Percentiles rank a stretch among this genome's conserved stretches.
phyloP scores from a whole-genome alignment of 2,329 filamentous ascomycete species.

The Teratosphaeria zuluensis region DNA sequence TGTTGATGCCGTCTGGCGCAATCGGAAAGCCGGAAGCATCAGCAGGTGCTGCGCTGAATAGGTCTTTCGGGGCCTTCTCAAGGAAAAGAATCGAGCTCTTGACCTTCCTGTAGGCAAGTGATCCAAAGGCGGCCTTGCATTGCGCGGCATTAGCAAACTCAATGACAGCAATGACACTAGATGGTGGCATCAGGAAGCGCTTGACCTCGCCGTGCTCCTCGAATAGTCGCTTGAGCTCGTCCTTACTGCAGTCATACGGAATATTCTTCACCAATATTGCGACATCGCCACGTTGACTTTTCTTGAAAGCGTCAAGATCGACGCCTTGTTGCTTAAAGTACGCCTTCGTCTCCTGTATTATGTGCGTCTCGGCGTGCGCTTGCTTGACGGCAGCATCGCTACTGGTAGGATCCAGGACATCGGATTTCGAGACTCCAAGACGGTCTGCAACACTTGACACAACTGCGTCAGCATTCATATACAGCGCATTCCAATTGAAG shows the following conservation, averaged over 20 bases:
- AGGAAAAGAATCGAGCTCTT: conserved; percentile 87
- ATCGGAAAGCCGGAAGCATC: conserved; percentile 10
- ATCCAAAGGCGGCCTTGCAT: conserved; percentile 73
- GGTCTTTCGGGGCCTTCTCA: conserved; percentile 79
- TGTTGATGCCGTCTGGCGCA: conserved; percentile 35
- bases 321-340: conserved; percentile 85
- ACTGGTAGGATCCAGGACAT: conserved; percentile 89
- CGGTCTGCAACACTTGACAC: conserved; percentile 81
- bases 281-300: conserved; percentile 70
- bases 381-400: conserved; percentile 92
- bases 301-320: conserved; percentile 85
- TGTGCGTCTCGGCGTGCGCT: conserved; percentile 88
- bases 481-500: conserved; percentile 99
- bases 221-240: conserved; percentile 72
- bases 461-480: conserved; percentile 90
- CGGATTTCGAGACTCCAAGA: conserved; percentile 80
- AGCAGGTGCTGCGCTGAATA: conserved; percentile 46
- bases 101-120: conserved; percentile 79
- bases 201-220: conserved; percentile 76
- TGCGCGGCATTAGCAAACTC: conserved; percentile 73
- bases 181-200: conserved; percentile 81
- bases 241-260: conserved; percentile 66
- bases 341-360: conserved; percentile 91
- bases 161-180: conserved; percentile 86
- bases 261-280: conserved; percentile 94